Base-by-base conservation (phyloP, 805 yeast species). In the Saturnispora gosingensis region DNA sequence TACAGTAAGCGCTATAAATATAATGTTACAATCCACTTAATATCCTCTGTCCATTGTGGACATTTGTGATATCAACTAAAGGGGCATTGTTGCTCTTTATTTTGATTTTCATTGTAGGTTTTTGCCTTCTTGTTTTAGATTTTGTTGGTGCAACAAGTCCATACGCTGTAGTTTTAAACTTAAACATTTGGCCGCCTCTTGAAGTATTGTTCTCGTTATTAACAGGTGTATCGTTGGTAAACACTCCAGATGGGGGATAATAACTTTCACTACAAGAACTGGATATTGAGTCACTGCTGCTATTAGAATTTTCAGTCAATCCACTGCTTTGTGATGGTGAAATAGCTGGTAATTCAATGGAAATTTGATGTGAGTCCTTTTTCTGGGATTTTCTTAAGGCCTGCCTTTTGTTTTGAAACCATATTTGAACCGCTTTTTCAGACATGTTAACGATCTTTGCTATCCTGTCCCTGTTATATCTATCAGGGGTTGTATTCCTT, bases 321-420 rank as follows among this genome's bases (percentile, higher is more conserved):
- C 32, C 22, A 25, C 18, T 32, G 11, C 32, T 40, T 46, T 36
- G 22, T 20, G 16, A 27, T 13, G 20, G 9, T 27, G 32, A 45
- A n/a, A 25, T 20, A 45, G 30, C 28, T 18, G 36, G 25, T 28
- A 36, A 27, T 25, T 16, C 36, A 32, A 28, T 35, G 24, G 32
- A 22, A n/a, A 7, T 35, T 43, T 36, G 46, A 46, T 32, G 25
- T 25, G 18, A 27, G 34, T 35, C 36, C 28, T 40, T 36, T 32
- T 56, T 58, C 25, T 27, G 40, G 36, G 16, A 32, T 57, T 59
- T 82, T 80, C 61, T 89, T 77, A 56, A 84, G 36, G 90, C 77
- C 68, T 91, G 97, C 67, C 99, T 80, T 67, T 82, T 86, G 69
- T 93, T 93, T 70, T 93, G 99, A 71, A 93, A 93, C 99, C 99